phyloP scores from a whole-genome alignment of 2,329 filamentous ascomycete genomes.

The Pseudocercospora fijiensis region DNA sequence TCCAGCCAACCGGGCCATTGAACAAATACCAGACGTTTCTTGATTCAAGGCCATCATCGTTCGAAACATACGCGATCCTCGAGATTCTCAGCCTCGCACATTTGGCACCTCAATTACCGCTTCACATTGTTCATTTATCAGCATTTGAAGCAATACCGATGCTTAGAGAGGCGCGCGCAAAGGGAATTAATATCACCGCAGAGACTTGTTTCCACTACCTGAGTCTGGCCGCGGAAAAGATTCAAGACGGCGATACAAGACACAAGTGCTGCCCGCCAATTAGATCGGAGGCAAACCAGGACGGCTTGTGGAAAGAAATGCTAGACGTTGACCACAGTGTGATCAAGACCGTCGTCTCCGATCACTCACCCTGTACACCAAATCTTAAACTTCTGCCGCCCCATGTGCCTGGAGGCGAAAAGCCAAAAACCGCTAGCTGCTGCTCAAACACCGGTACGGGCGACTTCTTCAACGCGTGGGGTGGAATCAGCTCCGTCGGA shows the following conservation, averaged over 20 bases:
- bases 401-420: conserved; percentile 56
- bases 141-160: conserved; percentile 85
- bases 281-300: conserved; percentile 75
- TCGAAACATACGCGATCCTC: conserved; percentile 87
- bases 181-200: conserved; percentile 81
- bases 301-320: conserved; percentile 83
- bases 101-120: conserved; percentile 73
- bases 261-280: conserved; percentile 97
- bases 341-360: conserved; percentile 87
- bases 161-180: conserved; percentile 67
- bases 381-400: conserved; percentile 84
- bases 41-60: conserved; percentile 80
- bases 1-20: conserved; percentile 68
- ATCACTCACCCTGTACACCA: conserved; percentile 95
- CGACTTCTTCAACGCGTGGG: conserved; percentile 96
- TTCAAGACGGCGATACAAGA: conserved; percentile 79
- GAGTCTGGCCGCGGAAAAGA: conserved; percentile 75
- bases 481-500: conserved; percentile 90
- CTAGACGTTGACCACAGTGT: conserved; percentile 64
- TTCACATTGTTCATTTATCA: conserved; percentile 92
- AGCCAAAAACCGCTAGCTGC: conserved; percentile 35
- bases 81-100: conserved; percentile 80
- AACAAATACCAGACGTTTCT: conserved; percentile 87
- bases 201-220: conserved; percentile 97
- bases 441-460: conserved; percentile 54